Conservation (phyloP, 306 rosid species). For the Astragalus membranaceus region DNA sequence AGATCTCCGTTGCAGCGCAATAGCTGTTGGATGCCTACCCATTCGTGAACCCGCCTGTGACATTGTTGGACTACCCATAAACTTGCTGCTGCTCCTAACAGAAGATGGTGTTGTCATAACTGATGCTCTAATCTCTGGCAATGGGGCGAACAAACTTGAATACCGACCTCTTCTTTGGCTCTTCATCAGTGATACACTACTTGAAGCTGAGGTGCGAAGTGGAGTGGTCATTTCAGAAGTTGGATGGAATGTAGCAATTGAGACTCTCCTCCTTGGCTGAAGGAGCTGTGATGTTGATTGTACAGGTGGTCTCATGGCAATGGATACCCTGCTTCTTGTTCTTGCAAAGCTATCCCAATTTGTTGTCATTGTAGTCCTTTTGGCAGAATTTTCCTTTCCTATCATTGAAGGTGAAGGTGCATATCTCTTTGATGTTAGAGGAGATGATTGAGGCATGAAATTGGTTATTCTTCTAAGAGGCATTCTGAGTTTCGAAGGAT, state of each 20-base stretch:
- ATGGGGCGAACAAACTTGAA: slow-evolving; percentile 68
- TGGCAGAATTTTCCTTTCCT: slow-evolving; percentile 65
- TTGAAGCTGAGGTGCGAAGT: slow-evolving; percentile 51
- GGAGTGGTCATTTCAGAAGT: slow-evolving; percentile 60
- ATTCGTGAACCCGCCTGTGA: slow-evolving; percentile 38
- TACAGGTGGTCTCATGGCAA: slow-evolving; percentile 55
- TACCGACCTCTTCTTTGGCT: slow-evolving; percentile 53
- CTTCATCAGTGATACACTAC: slow-evolving; percentile 32
- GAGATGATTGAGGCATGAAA: slow-evolving; percentile 51
- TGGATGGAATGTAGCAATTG: slow-evolving; percentile 63
- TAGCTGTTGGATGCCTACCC: slow-evolving; percentile 36
- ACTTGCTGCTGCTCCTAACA: slow-evolving; percentile 71
- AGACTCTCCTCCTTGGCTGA: slow-evolving; percentile 85
- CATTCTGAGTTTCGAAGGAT: slow-evolving; percentile 56
- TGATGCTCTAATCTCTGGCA: slow-evolving; percentile 48
- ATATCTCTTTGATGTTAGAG: slow-evolving; percentile 34
- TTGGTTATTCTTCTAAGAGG: slow-evolving; percentile 74
- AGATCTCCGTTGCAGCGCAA: slow-evolving; percentile 59
- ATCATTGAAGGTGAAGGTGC: slow-evolving; percentile 25
- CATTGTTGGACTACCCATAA: slow-evolving; percentile 69
- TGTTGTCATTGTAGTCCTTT: slow-evolving; percentile 31
- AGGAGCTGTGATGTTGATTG: slow-evolving; percentile 33
- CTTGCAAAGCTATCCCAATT: slow-evolving; percentile 23
- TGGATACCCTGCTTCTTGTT: slow-evolving; percentile 63
- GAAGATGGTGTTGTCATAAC: slow-evolving; percentile 60